Percentiles rank a stretch among this genome's conserved stretches.
These are phyloP conservation scores for Pseudocercospora crystallina DNA, from an alignment of 2,329 filamentous ascomycete genomes.

Conservation along the genomic window DNA sequence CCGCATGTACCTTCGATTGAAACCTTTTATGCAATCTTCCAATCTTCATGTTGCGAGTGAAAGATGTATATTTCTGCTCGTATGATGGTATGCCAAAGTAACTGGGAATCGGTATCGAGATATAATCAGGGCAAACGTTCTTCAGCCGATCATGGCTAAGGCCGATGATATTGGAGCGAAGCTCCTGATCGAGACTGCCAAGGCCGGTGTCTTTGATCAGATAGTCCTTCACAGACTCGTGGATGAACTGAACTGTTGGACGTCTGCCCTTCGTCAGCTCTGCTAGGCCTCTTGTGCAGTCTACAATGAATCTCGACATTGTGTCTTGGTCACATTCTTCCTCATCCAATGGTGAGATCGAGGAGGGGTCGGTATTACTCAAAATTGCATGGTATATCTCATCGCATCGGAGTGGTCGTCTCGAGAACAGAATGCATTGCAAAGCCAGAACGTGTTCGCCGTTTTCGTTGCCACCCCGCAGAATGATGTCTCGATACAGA, in stretches of 20 bases:
- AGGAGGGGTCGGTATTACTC: slow-evolving; percentile 24
- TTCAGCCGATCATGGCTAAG: slow-evolving; percentile 23
- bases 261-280: slow-evolving; percentile 39
- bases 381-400: slow-evolving; percentile 50
- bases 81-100: too few relatives aligned
- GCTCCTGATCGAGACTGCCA: slow-evolving; percentile 28
- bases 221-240: slow-evolving; percentile 53
- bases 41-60: too few relatives aligned
- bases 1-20: too few relatives aligned
- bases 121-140: slow-evolving; percentile 14
- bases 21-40: too few relatives aligned
- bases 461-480: slow-evolving; percentile 44
- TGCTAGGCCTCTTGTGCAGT: slow-evolving; percentile 52
- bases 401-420: slow-evolving; percentile 40
- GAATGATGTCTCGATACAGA: slow-evolving; percentile 54
- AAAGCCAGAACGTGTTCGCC: slow-evolving; percentile 48
- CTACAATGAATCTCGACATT: slow-evolving; percentile 39
- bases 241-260: slow-evolving; percentile 54
- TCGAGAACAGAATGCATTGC: slow-evolving; percentile 55
- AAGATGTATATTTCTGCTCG: too few relatives aligned
- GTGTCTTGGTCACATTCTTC: slow-evolving; percentile 12
- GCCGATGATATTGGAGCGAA: not conserved
- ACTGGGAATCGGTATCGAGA: too few relatives aligned
- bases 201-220: slow-evolving; percentile 42
- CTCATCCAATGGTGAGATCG: not conserved